A percentile compares a stretch with the other conserved stretches of the same genome.
Evolutionary conservation across 495 filamentous ascomycete species (phyloP).

Genomic region (Penicillium canariense): DNA sequence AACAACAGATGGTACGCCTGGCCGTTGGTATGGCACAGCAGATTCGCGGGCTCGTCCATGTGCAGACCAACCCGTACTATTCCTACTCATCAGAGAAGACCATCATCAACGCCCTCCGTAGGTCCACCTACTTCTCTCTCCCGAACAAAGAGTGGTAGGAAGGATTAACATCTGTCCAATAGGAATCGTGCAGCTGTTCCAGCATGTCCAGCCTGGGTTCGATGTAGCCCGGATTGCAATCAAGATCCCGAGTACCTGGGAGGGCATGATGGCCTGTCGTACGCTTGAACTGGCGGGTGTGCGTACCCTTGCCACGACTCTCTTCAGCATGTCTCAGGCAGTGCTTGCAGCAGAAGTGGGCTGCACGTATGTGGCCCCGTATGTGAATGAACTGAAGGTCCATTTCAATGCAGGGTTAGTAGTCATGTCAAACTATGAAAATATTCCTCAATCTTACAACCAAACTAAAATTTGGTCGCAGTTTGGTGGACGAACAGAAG

Average conservation of each 20-base stretch:
- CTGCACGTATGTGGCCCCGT: slow-evolving; percentile 61
- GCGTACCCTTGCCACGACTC: slow-evolving; percentile 57
- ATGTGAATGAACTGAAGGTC: slow-evolving; percentile 63
- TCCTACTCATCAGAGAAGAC: slow-evolving; percentile 53
- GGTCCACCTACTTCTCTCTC: slow-evolving; percentile 6
- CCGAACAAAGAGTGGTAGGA: not conserved
- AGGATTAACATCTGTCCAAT: not conserved
- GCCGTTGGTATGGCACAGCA: slow-evolving; percentile 50
- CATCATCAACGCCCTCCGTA: slow-evolving; percentile 54
- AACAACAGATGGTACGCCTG: slow-evolving; percentile 50
- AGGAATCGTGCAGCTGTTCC: slow-evolving; percentile 52
- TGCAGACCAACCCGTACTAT: slow-evolving; percentile 61
- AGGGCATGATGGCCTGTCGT: slow-evolving; percentile 60
- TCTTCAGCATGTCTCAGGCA: slow-evolving; percentile 60
- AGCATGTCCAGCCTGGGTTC: slow-evolving; percentile 47
- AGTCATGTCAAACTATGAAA: not conserved
- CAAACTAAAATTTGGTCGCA: no score
- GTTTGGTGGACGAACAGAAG: slow-evolving; percentile 36
- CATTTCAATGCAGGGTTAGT: slow-evolving; percentile 45
- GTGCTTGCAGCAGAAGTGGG: slow-evolving; percentile 53
- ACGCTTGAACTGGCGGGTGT: slow-evolving; percentile 52
- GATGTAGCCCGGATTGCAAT: slow-evolving; percentile 53
- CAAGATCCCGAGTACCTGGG: slow-evolving; percentile 64
- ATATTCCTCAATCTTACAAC: no score
- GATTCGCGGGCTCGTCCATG: slow-evolving; percentile 54